Percentiles rank a stretch among this genome's conserved stretches.
These are phyloP conservation scores for Vitis vinifera DNA, from an alignment of 164 flowering plant genomes.

Conservation along the genomic window DNA sequence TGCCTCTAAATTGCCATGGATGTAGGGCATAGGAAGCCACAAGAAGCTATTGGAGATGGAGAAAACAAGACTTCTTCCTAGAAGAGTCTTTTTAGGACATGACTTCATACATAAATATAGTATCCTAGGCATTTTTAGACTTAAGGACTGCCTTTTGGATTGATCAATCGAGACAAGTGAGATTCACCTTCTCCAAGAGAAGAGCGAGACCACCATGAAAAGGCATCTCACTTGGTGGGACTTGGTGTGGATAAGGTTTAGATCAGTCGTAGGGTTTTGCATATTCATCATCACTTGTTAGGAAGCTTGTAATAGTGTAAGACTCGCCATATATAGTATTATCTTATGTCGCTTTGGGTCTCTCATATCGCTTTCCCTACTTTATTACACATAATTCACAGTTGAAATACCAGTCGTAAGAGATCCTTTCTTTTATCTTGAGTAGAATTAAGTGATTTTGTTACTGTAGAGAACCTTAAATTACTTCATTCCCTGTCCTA, in stretches of 20 bases:
- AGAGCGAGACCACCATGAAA: conserved; percentile 54
- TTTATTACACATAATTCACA: conserved; percentile 78
- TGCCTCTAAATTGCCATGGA: no score
- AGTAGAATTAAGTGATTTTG: conserved; percentile 68
- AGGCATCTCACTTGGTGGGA: conserved; percentile 88
- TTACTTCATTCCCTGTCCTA: no score
- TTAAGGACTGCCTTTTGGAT: conserved; percentile 59
- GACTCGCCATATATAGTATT: conserved; percentile 59
- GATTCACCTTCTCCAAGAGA: conserved; percentile 34
- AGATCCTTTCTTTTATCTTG: conserved; percentile 69
- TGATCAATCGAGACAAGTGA: conserved; percentile 66
- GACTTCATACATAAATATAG: conserved; percentile 46
- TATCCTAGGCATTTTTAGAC: conserved; percentile 53
- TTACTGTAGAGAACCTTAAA: conserved; percentile 24
- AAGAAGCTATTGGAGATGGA: conserved; percentile 67
- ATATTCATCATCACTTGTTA: conserved; percentile 73
- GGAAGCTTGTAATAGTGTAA: conserved; percentile 62
- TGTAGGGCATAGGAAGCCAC: not conserved
- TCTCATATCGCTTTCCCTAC: conserved; percentile 70
- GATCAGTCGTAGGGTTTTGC: conserved; percentile 84
- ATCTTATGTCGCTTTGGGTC: conserved; percentile 58
- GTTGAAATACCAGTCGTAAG: conserved; percentile 81
- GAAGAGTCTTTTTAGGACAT: conserved; percentile 60
- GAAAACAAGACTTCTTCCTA: conserved; percentile 76
- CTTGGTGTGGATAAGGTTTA: conserved; percentile 74